Evolutionary conservation across 768 basidiomycete genomes (phyloP).

Genomic region (Boletus insuetus): DNA sequence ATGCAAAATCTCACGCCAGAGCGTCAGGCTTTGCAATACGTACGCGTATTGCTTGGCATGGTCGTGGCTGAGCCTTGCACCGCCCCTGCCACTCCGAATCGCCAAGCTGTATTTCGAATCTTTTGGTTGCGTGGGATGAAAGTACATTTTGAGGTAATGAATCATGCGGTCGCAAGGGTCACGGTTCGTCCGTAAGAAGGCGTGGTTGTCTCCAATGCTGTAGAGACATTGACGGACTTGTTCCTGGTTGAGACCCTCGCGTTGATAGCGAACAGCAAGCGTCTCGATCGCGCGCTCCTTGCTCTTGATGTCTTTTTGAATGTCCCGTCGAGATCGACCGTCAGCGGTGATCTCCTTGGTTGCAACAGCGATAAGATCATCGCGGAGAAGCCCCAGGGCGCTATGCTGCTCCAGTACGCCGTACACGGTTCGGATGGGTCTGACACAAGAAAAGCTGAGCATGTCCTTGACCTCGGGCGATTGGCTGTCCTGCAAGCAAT

Average conservation of each 20-base stretch:
- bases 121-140: constrained; percentile 69
- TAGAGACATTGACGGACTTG: constrained; percentile 75
- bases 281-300: constrained; percentile 85
- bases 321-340: constrained; percentile 65
- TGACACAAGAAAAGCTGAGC: constrained; percentile 74
- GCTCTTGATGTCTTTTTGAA: constrained; percentile 78
- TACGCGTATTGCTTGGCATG: constrained; percentile 84
- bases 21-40: constrained; percentile 80
- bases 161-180: constrained; percentile 91
- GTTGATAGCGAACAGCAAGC: constrained; percentile 61
- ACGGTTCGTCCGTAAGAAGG: constrained; percentile 81
- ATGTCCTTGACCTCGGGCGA: constrained; percentile 77
- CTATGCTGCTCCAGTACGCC: constrained; percentile 59
- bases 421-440: constrained; percentile 75
- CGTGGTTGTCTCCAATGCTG: constrained; percentile 88
- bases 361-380: constrained; percentile 70
- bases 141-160: constrained; percentile 66
- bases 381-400: constrained; percentile 68
- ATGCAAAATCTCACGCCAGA: constrained; percentile 85
- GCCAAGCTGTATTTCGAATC: constrained; percentile 67
- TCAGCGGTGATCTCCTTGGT: constrained; percentile 83
- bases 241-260: constrained; percentile 60
- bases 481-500: constrained; percentile 67
- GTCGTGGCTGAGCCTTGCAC: constrained; percentile 80
- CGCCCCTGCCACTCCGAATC: constrained; percentile 77